Evolutionary conservation across 108 stramenopile species (phyloP).

Genomic region (Stephanodiscus triporus): DNA sequence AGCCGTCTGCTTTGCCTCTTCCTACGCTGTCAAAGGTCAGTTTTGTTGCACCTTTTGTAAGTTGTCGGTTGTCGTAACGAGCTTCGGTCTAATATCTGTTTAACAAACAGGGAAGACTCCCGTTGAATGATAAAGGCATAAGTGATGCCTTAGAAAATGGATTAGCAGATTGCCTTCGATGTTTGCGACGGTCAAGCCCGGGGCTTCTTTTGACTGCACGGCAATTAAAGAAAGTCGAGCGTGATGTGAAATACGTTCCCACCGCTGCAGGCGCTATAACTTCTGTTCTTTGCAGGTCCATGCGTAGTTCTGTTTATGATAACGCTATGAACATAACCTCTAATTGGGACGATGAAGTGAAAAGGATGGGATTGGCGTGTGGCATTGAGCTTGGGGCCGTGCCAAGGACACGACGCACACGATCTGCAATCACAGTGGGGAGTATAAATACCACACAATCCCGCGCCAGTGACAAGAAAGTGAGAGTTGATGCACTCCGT

Average conservation of each 20-base stretch:
- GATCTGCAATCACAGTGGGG: background rate
- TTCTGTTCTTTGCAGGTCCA: constrained; percentile 58
- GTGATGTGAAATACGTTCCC: constrained; percentile 77
- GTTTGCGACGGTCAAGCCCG: constrained; percentile 74
- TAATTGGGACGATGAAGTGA: constrained; percentile 38
- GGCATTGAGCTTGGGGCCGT: background rate
- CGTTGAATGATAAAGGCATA: constrained; percentile 71
- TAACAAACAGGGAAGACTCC: constrained; percentile 67
- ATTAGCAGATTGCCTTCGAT: constrained; percentile 65
- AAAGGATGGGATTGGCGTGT: constrained; percentile 9
- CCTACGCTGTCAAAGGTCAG: constrained; percentile 82
- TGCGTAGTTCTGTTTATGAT: constrained; percentile 17
- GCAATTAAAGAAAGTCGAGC: constrained; percentile 65
- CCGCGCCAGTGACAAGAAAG: constrained; percentile 5
- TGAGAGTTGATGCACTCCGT: constrained; percentile 21
- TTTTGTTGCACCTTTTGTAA: constrained; percentile 7
- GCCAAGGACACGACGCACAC: background rate
- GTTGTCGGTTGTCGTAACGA: background rate
- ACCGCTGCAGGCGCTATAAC: constrained; percentile 61
- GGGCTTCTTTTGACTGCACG: constrained; percentile 66
- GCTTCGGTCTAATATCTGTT: background rate
- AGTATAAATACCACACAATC: background rate
- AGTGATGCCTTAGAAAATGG: constrained; percentile 67
- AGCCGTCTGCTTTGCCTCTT: constrained; percentile 74
- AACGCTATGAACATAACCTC: constrained; percentile 13